These are phyloP conservation scores for Globisporangium perplexum DNA, from an alignment of 352 stramenopile genomes.

Conservation along the genomic window DNA sequence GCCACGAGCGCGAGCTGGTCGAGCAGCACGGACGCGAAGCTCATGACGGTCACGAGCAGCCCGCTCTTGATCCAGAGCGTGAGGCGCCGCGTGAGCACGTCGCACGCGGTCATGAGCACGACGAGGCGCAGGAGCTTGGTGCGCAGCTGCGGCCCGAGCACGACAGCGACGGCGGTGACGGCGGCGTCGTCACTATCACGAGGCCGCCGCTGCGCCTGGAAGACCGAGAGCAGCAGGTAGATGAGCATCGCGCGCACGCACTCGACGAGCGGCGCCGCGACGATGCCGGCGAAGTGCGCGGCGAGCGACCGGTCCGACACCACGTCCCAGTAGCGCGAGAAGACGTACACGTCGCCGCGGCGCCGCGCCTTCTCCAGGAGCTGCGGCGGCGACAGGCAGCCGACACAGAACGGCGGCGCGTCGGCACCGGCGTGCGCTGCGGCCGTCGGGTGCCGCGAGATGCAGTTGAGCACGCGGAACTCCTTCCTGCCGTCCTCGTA, in stretches of 20 bases:
- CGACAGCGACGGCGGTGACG: not conserved
- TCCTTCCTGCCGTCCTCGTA: slow-evolving; percentile 55
- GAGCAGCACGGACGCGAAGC: slow-evolving; percentile 59
- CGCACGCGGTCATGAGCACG: slow-evolving; percentile 47
- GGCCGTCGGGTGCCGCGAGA: slow-evolving; percentile 33
- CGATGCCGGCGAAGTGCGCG: slow-evolving; percentile 55
- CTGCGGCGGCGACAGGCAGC: slow-evolving; percentile 53
- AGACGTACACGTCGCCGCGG: slow-evolving; percentile 59
- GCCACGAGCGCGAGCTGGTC: slow-evolving; percentile 57
- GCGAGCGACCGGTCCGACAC: slow-evolving; percentile 70
- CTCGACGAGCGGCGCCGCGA: slow-evolving; percentile 62
- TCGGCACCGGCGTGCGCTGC: slow-evolving; percentile 3
- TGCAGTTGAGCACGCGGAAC: slow-evolving; percentile 76
- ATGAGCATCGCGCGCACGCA: slow-evolving; percentile 58
- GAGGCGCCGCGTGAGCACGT: slow-evolving; percentile 50
- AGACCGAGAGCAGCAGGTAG: slow-evolving; percentile 50
- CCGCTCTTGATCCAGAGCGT: slow-evolving; percentile 74
- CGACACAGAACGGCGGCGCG: slow-evolving; percentile 49
- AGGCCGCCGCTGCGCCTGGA: slow-evolving; percentile 21
- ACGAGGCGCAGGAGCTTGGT: slow-evolving; percentile 39
- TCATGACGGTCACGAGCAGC: slow-evolving; percentile 60
- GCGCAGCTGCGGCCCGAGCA: slow-evolving; percentile 16
- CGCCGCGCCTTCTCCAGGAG: slow-evolving; percentile 23
- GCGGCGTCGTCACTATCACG: not conserved
- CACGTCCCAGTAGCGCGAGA: slow-evolving; percentile 81